phyloP scores from a whole-genome alignment of 495 filamentous ascomycete species.

The Penicillium manginii region DNA sequence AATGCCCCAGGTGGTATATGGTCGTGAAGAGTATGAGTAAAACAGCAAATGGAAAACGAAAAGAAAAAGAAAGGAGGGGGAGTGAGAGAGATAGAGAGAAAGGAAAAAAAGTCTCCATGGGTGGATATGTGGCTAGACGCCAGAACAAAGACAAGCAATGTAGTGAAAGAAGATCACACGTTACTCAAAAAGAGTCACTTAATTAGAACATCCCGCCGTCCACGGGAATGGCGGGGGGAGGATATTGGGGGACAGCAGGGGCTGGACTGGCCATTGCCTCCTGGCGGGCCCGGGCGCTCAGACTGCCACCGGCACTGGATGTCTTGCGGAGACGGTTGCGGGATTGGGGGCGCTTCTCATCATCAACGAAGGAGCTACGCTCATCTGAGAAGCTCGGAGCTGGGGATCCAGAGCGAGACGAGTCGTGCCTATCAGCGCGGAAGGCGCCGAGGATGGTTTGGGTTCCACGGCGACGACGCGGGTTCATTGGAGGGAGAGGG shows the following conservation, averaged over 20 bases:
- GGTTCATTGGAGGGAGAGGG: constrained; percentile 72
- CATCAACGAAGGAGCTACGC: constrained; percentile 52
- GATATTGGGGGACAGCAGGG: constrained; percentile 43
- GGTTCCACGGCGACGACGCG: constrained; percentile 63
- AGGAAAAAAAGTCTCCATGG: constrained; percentile 1
- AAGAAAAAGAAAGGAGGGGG: constrained; percentile 25
- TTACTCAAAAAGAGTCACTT: background rate
- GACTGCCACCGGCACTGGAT: constrained; percentile 49
- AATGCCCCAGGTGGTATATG: constrained; percentile 35
- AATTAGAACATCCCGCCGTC: constrained; percentile 52
- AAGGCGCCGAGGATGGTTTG: constrained; percentile 57
- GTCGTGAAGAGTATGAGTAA: constrained; percentile 25
- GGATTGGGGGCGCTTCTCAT: constrained; percentile 51
- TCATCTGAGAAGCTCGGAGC: constrained; percentile 44
- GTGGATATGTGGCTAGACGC: constrained; percentile 7
- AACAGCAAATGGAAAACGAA: constrained; percentile 24
- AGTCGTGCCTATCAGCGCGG: constrained; percentile 43
- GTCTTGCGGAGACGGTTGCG: constrained; percentile 59
- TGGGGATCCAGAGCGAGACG: constrained; percentile 27
- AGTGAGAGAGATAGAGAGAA: constrained; percentile 28
- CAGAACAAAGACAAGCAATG: background rate
- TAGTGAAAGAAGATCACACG: background rate
- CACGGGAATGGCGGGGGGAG: constrained; percentile 41
- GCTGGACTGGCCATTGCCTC: constrained; percentile 39
- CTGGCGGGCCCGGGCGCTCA: constrained; percentile 47